Evolutionary conservation across 495 filamentous ascomycete species (phyloP).

Genomic region (Polyplosphaeria fusca): DNA sequence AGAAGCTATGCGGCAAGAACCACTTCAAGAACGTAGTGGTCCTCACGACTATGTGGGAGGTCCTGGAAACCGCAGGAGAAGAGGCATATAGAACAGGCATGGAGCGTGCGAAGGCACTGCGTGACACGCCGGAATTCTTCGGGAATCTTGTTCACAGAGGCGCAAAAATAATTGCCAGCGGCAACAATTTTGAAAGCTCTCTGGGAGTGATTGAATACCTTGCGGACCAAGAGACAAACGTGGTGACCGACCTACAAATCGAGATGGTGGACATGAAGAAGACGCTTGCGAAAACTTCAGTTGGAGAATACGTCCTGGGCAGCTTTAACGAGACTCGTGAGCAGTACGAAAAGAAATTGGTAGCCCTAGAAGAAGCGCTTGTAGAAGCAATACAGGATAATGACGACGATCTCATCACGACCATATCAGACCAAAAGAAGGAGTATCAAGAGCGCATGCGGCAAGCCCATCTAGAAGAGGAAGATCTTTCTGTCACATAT

Average conservation of each 20-base stretch:
- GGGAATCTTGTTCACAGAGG: conserved; percentile 8
- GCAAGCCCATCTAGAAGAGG: background rate
- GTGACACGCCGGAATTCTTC: conserved; percentile 37
- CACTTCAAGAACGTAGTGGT: conserved; percentile 39
- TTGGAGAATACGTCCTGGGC: conserved; percentile 8
- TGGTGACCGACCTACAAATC: conserved; percentile 36
- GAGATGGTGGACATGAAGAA: conserved; percentile 35
- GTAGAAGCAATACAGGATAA: conserved; percentile 9
- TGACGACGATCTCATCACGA: conserved; percentile 13
- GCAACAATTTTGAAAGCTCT: background rate
- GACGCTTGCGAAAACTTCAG: conserved; percentile 34
- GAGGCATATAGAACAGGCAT: conserved; percentile 1
- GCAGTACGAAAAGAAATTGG: conserved; percentile 1
- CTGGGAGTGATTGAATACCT: conserved; percentile 3
- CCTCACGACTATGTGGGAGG: conserved; percentile 45
- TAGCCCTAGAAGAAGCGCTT: conserved; percentile 1
- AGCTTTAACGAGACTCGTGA: background rate
- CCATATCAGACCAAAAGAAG: conserved; percentile 11
- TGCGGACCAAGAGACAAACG: background rate
- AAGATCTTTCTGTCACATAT: background rate
- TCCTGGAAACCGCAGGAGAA: conserved; percentile 22
- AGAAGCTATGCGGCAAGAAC: conserved; percentile 38
- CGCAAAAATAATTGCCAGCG: background rate
- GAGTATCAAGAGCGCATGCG: conserved; percentile 3
- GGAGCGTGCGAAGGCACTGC: conserved; percentile 35